Evolutionary conservation across 179 eudicot genomes (phyloP), one percentile per base, ranked within the genome.

Genomic region (Beta corolliflora): DNA sequence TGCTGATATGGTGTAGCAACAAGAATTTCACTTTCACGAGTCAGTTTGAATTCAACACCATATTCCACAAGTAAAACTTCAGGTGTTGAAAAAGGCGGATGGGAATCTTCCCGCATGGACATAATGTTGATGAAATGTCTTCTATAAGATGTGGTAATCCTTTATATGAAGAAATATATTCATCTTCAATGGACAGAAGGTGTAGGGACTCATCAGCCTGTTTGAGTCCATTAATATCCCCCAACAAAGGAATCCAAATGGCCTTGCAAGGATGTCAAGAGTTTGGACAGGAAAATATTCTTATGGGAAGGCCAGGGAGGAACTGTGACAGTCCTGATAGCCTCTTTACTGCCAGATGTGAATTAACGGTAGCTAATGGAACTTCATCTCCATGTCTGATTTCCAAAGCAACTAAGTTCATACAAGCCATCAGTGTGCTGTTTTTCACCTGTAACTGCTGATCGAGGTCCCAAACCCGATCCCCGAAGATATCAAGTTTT

Each of bases 371-470:
- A 48, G 55, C 23, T 79, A 66, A 75, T 65, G 86, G 78, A 84
- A 73, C 72, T 68, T 80, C 85, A 69, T 79, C 86, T 84, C 81
- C 86, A 29, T 75, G 73, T 84, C 76, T 63, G 82, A 82, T 13
- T 76, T 84, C n/a, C 36, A 9, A 53, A 81, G 83, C 68, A 79
- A 86, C 75, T 36, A 66, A 45, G 60, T 64, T 25, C 78, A 41
- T 64, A 52, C 65, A 46, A 44, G 45, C 73, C 79, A 56, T 87
- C 86, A 52, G n/a, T 25, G 69, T 67, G 29, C 70, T 68, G 69
- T 70, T 66, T 83, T 68, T 82, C 89, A 54, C 25, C 81, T 79
- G 9, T 55, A 67, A 69, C 81, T 53, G 5, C 6, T 46, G 82
- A 80, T 41, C 54, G 66, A 69, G 83, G 71, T 79, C 82, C 75